Evolutionary conservation across 192 early-diverging fungal species (phyloP).

Genomic region (Funneliformis geosporum): DNA sequence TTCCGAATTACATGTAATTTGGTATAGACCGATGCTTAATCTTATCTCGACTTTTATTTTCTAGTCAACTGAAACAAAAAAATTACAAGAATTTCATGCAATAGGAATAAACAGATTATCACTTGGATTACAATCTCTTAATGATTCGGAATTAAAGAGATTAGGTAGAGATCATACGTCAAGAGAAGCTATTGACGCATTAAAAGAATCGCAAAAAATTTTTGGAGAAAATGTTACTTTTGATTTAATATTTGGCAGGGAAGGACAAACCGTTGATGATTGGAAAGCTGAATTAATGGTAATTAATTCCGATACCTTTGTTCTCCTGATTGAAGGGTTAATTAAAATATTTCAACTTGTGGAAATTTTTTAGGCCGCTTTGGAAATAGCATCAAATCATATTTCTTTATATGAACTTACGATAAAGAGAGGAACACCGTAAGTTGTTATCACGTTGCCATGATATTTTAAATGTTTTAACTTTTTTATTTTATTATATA

Average conservation of each 20-base stretch:
- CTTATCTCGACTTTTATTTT: background rate
- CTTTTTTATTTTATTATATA: constrained; percentile 25
- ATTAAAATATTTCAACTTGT: constrained; percentile 16
- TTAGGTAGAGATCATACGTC: constrained; percentile 54
- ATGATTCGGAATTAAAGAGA: constrained; percentile 37
- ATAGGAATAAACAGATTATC: constrained; percentile 57
- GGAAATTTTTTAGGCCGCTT: too few species aligned
- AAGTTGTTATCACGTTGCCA: constrained; percentile 18
- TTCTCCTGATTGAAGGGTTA: background rate
- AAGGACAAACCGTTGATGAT: constrained; percentile 44
- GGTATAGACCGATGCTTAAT: background rate
- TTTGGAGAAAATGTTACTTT: constrained; percentile 50
- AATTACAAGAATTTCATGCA: constrained; percentile 38
- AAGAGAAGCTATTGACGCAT: constrained; percentile 42
- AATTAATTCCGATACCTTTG: constrained; percentile 11
- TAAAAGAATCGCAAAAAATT: constrained; percentile 43
- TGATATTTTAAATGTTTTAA: background rate
- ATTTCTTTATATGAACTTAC: constrained; percentile 58
- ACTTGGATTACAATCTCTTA: constrained; percentile 56
- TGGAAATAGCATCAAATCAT: constrained; percentile 53
- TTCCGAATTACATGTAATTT: too few species aligned
- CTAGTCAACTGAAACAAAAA: constrained; percentile 39
- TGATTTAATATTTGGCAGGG: constrained; percentile 57
- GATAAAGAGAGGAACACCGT: constrained; percentile 54
- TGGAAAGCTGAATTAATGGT: constrained; percentile 49